A percentile compares a stretch with the other conserved stretches of the same genome.
These are phyloP conservation scores for Boletus reticuloceps DNA, from an alignment of 768 basidiomycete species.

Conservation along the genomic window DNA sequence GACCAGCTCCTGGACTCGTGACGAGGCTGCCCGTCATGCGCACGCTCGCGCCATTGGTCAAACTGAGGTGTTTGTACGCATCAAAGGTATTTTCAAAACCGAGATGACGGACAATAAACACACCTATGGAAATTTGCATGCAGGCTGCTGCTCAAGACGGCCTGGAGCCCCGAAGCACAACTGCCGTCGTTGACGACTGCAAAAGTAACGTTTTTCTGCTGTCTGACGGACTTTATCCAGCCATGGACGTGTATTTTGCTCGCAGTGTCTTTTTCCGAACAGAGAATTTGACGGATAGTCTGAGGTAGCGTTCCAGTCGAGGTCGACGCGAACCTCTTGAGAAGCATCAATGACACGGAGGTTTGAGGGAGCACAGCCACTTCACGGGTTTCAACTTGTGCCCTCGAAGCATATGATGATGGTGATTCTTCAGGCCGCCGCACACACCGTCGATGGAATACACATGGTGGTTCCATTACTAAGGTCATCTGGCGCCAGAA, in stretches of 20 bases:
- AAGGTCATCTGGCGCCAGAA: too few relatives aligned
- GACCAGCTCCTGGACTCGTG: conserved; percentile 47
- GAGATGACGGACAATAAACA: background rate
- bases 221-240: conserved; percentile 83
- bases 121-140: conserved; percentile 19
- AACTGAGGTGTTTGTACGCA: conserved; percentile 25
- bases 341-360: conserved; percentile 18
- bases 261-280: conserved; percentile 10
- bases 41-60: conserved; percentile 59
- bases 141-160: conserved; percentile 52
- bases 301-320: conserved; percentile 26
- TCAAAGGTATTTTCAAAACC: background rate
- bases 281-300: conserved; percentile 39
- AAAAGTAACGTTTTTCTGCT: conserved; percentile 88
- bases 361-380: conserved; percentile 26
- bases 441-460: too few relatives aligned
- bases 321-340: conserved; percentile 30
- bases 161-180: conserved; percentile 66
- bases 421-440: too few relatives aligned
- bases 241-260: conserved; percentile 55
- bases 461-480: too few relatives aligned
- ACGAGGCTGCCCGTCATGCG: conserved; percentile 45
- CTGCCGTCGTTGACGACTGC: conserved; percentile 83
- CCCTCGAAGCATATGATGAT: too few relatives aligned
- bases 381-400: too few relatives aligned